Percentiles rank a stretch among this genome's conserved stretches.
Evolutionary conservation across 1,284 basidiomycete species (phyloP).

Genomic region (Puccinia horiana): DNA sequence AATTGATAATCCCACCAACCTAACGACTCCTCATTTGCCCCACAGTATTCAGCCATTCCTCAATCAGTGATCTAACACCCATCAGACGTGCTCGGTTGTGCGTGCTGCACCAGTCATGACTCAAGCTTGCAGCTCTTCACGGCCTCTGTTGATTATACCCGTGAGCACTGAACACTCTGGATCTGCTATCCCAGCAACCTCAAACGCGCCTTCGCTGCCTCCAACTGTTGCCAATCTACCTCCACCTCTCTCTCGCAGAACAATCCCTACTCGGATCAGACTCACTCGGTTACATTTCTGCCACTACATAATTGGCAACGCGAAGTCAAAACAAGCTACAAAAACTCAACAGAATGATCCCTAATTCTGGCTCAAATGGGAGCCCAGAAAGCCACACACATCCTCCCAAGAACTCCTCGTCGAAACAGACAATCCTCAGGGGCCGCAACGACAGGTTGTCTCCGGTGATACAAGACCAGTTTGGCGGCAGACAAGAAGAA

Average conservation of each 20-base stretch:
- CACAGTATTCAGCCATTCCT: not conserved
- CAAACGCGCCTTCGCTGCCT: not conserved
- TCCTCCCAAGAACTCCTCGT: not conserved
- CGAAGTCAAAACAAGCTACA: not conserved
- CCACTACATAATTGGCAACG: not conserved
- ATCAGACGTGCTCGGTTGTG: not conserved
- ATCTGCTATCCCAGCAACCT: not conserved
- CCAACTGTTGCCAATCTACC: slow-evolving; percentile 27
- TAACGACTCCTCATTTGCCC: slow-evolving; percentile 10
- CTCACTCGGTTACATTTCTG: not conserved
- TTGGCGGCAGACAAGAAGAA: not conserved
- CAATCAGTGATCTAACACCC: not conserved
- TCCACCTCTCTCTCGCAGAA: slow-evolving; percentile 3
- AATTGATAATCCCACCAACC: slow-evolving; percentile 26
- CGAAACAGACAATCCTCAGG: slow-evolving; percentile 12
- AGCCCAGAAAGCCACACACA: not conserved
- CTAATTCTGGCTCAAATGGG: not conserved
- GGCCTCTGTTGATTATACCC: slow-evolving; percentile 23
- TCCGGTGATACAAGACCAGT: slow-evolving; percentile 1
- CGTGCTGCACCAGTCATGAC: slow-evolving; percentile 35
- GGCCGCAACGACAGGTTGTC: not conserved
- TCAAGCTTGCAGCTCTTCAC: slow-evolving; percentile 37
- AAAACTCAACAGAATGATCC: slow-evolving; percentile 47
- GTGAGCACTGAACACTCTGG: not conserved
- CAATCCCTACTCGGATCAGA: slow-evolving; percentile 6